These are phyloP conservation scores for Raphidocelis subcapitata DNA, from an alignment of 139 green algal genomes.

Conservation along the genomic window DNA sequence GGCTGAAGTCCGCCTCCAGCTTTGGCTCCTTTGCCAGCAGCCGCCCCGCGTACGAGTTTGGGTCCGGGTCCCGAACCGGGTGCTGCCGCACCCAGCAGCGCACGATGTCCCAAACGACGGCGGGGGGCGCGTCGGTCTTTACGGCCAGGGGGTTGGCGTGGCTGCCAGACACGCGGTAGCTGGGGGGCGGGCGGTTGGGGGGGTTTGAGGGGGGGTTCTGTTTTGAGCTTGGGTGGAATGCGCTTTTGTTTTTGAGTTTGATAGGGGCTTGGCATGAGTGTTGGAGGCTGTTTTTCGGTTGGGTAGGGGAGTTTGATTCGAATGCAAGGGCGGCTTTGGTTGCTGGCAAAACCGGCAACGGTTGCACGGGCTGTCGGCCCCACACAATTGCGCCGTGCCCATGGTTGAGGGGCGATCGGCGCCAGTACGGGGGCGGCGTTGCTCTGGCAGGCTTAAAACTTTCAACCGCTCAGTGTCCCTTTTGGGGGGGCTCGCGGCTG, in stretches of 20 bases:
- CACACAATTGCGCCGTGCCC: neutral
- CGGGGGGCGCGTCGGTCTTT: conserved; percentile 92
- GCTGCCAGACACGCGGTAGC: conserved; percentile 72
- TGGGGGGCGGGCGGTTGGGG: too few species aligned
- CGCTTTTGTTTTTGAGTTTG: neutral
- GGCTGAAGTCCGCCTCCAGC: conserved; percentile 75
- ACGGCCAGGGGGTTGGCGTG: conserved; percentile 89
- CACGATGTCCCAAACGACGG: conserved; percentile 77
- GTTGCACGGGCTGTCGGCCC: too few species aligned
- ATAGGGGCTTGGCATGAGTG: neutral
- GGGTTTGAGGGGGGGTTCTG: too few species aligned
- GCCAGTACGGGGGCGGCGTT: too few species aligned
- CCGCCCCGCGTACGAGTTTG: conserved; percentile 41
- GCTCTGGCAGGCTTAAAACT: too few species aligned
- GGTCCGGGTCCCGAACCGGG: conserved; percentile 49
- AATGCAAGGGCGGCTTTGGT: too few species aligned
- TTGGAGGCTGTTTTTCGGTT: neutral
- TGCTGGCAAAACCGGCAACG: too few species aligned
- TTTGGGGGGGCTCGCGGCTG: too few species aligned
- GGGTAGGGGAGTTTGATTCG: neutral
- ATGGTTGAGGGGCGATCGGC: neutral
- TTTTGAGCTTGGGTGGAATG: neutral
- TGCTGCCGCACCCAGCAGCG: conserved; percentile 81
- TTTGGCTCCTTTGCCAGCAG: conserved; percentile 74
- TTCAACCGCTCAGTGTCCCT: too few species aligned